Base-by-base conservation (phyloP, 495 filamentous ascomycete species). In the Aspergillus taichungensis region DNA sequence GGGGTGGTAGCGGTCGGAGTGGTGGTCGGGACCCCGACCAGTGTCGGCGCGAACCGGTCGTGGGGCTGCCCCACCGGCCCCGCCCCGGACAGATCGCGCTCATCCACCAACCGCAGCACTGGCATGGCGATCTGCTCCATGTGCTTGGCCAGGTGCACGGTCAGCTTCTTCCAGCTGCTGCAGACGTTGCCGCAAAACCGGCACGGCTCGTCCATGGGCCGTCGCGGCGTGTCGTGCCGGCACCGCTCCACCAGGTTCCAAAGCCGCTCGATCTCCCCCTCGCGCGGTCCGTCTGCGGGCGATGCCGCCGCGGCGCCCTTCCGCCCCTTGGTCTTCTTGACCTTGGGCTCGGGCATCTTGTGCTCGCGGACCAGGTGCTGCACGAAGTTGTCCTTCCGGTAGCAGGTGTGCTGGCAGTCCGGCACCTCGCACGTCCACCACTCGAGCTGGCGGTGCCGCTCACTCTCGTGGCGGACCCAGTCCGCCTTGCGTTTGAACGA, bases 401-500 rank as follows among this genome's bases (percentile, higher is more conserved):
- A 94, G 67, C 91, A 97, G 7, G 73, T 77, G 58, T 96, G 91
- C 6, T 64, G 72, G 64, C 91, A 96, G 43, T 94, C 91, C 1
- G 78, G 72, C 31, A 84, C 74, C 30, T 84, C 79, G 59, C 91
- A 97, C 24, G 73, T 79, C 91, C 91, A 97, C 83, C 86, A 92
- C 54, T 95, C 91, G 6, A 95, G 71, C 40, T 94, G 87, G 30
- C 91, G 80, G 59, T 97, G 91, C 44, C 84, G 80, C 63, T 97
- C 91, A 54, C 88, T 95, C 61, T 97, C 91, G 54, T 97, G 91
- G 29, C 91, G 76, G 24, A 97, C 89, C 91, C 91, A 97, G 59
- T 97, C 91, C 12, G 91, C 91, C 64, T 97, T 97, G 34, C 91
- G 77, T 65, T 97, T 97, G 72, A 96, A 97, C 14, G 88, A 91